These are phyloP conservation scores for Chaetomium sp. DNA, from an alignment of 2,329 filamentous ascomycete species.

Conservation along the genomic window DNA sequence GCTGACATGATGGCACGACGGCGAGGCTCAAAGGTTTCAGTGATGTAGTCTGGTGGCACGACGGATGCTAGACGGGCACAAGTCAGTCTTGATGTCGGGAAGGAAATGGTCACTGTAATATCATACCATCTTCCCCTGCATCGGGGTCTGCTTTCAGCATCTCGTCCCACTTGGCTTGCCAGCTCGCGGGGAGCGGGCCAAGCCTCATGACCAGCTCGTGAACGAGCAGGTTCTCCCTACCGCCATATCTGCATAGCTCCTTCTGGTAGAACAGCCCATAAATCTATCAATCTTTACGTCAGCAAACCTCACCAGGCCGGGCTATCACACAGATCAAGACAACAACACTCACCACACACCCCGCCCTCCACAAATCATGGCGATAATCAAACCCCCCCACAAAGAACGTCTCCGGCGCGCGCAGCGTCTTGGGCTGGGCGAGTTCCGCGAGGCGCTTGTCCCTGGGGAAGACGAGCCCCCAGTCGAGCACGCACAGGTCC, in stretches of 20 bases:
- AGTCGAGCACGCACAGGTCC: conserved; percentile 1
- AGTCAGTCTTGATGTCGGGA: neutral
- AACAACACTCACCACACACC: conserved; percentile 5
- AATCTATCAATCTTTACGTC: neutral
- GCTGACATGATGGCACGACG: neutral
- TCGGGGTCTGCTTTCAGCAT: neutral
- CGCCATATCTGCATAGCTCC: neutral
- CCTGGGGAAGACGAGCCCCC: neutral
- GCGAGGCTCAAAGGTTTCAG: neutral
- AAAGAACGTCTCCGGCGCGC: conserved; percentile 6
- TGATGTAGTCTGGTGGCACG: neutral
- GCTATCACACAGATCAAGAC: neutral
- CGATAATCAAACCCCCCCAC: neutral
- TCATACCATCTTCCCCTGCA: neutral
- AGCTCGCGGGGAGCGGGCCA: neutral
- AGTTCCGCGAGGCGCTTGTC: neutral
- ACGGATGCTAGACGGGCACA: neutral
- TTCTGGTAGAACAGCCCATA: neutral
- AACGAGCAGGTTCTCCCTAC: neutral
- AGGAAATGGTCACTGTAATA: neutral
- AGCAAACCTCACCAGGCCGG: too few species aligned
- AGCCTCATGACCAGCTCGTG: neutral
- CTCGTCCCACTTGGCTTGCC: neutral
- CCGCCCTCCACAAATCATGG: conserved; percentile 8
- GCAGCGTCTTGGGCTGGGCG: neutral